A percentile compares a stretch with the other conserved stretches of the same genome.
Conservation (phyloP, 768 basidiomycete species). For the Amanita pseudoporphyria region DNA sequence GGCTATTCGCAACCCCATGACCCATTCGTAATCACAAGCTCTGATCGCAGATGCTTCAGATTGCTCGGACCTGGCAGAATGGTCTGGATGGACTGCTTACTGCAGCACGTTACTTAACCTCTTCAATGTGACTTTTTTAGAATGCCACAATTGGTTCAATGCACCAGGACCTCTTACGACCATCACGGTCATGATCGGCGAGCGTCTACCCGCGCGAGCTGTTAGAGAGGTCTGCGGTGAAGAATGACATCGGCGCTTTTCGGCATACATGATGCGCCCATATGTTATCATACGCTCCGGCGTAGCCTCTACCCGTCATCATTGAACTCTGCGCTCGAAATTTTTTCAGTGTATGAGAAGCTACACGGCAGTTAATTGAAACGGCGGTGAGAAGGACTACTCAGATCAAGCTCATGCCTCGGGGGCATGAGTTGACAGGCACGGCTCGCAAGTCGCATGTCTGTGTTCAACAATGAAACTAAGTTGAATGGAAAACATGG, state of each 20-base stretch:
- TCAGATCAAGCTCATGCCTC: background rate
- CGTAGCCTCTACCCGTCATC: background rate
- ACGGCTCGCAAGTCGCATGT: too few relatives aligned
- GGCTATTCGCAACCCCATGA: too few relatives aligned
- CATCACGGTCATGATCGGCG: conserved; percentile 1
- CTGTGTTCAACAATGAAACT: too few relatives aligned
- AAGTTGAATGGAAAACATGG: too few relatives aligned
- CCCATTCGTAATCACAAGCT: too few relatives aligned
- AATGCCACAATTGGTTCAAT: background rate
- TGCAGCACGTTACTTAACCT: background rate
- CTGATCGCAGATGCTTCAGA: background rate
- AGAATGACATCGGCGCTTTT: too few relatives aligned
- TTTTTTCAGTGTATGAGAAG: too few relatives aligned
- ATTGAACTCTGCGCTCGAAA: too few relatives aligned
- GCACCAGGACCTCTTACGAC: background rate
- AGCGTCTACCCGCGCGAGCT: background rate
- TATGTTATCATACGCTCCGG: background rate
- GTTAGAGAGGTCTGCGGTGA: background rate
- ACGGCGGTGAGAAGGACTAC: background rate
- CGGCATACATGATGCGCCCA: background rate
- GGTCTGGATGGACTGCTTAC: background rate
- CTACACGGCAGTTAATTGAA: background rate
- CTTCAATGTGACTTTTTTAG: background rate
- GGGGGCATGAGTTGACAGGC: background rate
- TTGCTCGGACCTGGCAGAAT: background rate